Percentiles rank a stretch among this genome's conserved stretches.
These are phyloP conservation scores for Dinochytrium kinnereticum DNA, from an alignment of 371 early-diverging fungal species.

Conservation along the genomic window DNA sequence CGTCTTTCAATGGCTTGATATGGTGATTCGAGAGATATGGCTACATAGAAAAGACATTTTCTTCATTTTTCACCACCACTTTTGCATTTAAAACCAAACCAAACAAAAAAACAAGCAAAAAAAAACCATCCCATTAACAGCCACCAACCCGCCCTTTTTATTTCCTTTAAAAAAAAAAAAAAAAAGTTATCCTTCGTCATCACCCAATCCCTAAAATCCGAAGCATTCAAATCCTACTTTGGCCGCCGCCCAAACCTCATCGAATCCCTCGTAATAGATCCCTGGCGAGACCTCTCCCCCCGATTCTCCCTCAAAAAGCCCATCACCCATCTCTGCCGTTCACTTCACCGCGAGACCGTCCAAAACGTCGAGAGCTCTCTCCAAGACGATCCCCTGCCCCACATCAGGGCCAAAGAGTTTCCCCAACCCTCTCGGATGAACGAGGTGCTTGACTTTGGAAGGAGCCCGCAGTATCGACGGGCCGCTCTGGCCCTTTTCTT, in stretches of 20 bases:
- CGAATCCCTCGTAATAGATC: too few species aligned
- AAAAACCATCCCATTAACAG: too few species aligned
- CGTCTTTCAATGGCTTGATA: too few species aligned
- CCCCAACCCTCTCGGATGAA: background rate
- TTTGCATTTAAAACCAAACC: too few species aligned
- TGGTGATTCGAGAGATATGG: too few species aligned
- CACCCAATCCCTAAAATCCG: slow-evolving; percentile 7
- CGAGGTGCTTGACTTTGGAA: background rate
- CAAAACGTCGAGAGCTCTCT: too few species aligned
- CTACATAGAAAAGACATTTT: too few species aligned
- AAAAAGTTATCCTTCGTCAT: background rate
- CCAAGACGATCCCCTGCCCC: too few species aligned
- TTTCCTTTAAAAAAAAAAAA: too few species aligned
- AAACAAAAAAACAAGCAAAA: too few species aligned
- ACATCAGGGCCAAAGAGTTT: background rate
- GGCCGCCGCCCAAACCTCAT: background rate
- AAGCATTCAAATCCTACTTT: slow-evolving; percentile 17
- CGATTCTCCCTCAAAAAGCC: background rate
- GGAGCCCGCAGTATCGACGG: background rate
- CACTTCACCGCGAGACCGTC: background rate
- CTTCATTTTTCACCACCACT: too few species aligned
- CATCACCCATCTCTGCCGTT: background rate
- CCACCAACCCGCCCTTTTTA: too few species aligned
- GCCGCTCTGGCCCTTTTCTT: background rate
- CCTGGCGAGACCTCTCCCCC: slow-evolving; percentile 1